Conservation (phyloP, 768 basidiomycete genomes). For the Fistulinella prunicolor region DNA sequence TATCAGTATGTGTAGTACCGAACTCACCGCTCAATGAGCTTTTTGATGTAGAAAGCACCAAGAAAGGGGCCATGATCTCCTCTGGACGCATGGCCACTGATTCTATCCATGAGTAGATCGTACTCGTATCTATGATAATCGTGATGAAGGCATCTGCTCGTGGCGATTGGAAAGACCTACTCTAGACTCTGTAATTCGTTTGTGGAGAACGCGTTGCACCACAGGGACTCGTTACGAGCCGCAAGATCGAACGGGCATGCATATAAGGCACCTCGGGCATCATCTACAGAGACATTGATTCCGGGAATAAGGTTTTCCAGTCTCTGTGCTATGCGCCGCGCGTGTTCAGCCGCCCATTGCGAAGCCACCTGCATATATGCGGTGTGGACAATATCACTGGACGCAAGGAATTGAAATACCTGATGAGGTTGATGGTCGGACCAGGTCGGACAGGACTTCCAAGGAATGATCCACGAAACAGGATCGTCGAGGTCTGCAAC, state of each 20-base stretch:
- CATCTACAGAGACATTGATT: slow-evolving; percentile 31
- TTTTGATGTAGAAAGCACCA: slow-evolving; percentile 38
- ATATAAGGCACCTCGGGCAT: slow-evolving; percentile 41
- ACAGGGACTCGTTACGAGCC: slow-evolving; percentile 35
- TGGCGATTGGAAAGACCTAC: slow-evolving; percentile 20
- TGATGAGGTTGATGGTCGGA: not conserved
- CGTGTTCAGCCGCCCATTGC: slow-evolving; percentile 35
- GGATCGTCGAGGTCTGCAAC: slow-evolving; percentile 35
- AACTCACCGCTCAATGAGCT: slow-evolving; percentile 38
- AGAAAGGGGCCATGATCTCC: slow-evolving; percentile 34
- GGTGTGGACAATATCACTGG: not conserved
- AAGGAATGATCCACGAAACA: slow-evolving; percentile 42
- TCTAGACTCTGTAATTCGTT: slow-evolving; percentile 36
- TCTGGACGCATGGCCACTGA: slow-evolving; percentile 35
- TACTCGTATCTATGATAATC: slow-evolving; percentile 34
- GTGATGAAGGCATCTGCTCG: not conserved
- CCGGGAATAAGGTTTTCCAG: slow-evolving; percentile 35
- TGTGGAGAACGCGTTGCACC: slow-evolving; percentile 38
- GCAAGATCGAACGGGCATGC: slow-evolving; percentile 43
- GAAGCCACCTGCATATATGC: slow-evolving; percentile 14
- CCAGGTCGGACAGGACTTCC: slow-evolving; percentile 36
- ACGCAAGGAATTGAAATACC: slow-evolving; percentile 1
- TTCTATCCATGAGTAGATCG: slow-evolving; percentile 37
- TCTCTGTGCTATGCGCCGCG: slow-evolving; percentile 34
- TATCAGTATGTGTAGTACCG: not conserved